Evolutionary conservation across 208 protist species (phyloP), one percentile per base, ranked within the genome.

Genomic region (Trypanosoma melophagium): DNA sequence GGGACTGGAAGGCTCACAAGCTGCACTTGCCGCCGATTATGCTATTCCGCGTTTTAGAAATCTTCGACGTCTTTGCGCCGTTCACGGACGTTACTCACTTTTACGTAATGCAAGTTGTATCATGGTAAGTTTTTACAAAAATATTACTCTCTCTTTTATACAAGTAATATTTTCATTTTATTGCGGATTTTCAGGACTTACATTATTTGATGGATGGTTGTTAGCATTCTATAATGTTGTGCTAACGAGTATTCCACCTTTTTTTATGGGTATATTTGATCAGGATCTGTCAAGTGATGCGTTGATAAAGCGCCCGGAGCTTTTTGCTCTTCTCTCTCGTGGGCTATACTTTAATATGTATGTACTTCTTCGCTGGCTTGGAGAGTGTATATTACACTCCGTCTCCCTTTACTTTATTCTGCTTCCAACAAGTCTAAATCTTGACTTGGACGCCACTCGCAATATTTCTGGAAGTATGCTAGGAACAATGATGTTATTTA

Each of bases 101-200:
- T 76, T 90, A n/a, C 90, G 98, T 45, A 97, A 98, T 66, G 66
- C 89, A 14, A 88, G 76, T 60, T 86, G 98, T 52, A 95, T 99
- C 67, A 66, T 95, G 0, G 97, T 97, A 25, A 98, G 90, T 69
- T 99, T 99, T 76, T 99, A 99, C 83, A 99, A 99, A 85, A 99
- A 99, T 69, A 77, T 98, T 19, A 79, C 88, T 10, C 71, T 99
- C 40, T 76, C 93, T 24, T 63, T 97, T 17, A 74, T 84, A 10
- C 88, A 97, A 70, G 84, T 99, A 68, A 94, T 90, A 62, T 99
- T 97, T 71, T 41, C 72, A 57, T 92, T 91, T 63, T 96, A 88
- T 74, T 75, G 63, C 44, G 93, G 88, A 22, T 99, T 90, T 74
- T 98, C 95, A 2, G 96, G 91, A 24, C 81, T 87, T 62, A 93